Evolutionary conservation across 805 yeast genomes (phyloP).

Genomic region (Kuraishia ogatae): DNA sequence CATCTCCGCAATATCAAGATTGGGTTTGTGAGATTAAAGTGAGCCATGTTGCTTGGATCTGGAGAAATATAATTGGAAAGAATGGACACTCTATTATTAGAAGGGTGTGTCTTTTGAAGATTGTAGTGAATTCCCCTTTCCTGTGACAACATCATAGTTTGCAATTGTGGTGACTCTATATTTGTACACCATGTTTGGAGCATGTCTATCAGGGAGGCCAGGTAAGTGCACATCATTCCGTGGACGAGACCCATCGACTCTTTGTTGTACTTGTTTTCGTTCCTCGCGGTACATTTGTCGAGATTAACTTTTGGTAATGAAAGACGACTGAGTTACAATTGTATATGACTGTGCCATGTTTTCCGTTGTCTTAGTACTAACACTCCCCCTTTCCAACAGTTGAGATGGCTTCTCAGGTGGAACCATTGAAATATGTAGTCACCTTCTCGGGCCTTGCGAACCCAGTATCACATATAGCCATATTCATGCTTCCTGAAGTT

Average conservation of each 20-base stretch:
- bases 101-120: not conserved
- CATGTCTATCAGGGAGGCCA: slow-evolving; percentile 3
- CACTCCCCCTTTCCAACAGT: slow-evolving; percentile 11
- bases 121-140: not conserved
- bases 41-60: not conserved
- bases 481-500: slow-evolving; percentile 80
- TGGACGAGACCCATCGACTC: too few species aligned
- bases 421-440: slow-evolving; percentile 56
- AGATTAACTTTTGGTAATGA: too few species aligned
- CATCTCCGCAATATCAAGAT: not conserved
- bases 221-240: not conserved
- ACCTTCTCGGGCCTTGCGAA: slow-evolving; percentile 52
- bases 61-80: not conserved
- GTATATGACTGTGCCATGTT: not conserved
- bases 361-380: not conserved
- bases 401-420: slow-evolving; percentile 55
- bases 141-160: not conserved
- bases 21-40: not conserved
- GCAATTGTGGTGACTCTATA: not conserved
- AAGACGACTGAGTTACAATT: too few species aligned
- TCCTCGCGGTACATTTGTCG: too few species aligned
- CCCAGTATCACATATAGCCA: slow-evolving; percentile 64
- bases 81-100: not conserved
- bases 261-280: too few species aligned
- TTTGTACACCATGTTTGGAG: slow-evolving; percentile 4